phyloP scores from a whole-genome alignment of 1,284 basidiomycete genomes.

The Fomitopsis schrenkii region DNA sequence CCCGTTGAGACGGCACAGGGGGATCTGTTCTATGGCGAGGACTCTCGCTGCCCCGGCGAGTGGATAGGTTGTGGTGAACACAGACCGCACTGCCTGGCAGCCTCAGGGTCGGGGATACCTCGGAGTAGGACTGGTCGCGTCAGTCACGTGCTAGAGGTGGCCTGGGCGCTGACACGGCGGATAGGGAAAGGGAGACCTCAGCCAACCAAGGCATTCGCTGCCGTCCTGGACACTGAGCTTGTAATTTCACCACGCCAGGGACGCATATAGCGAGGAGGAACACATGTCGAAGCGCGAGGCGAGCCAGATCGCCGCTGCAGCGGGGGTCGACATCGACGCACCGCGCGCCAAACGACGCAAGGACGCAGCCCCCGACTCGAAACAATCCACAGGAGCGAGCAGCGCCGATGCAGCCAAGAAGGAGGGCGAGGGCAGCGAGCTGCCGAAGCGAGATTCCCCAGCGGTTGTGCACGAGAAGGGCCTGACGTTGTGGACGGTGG shows the following conservation, averaged over 20 bases:
- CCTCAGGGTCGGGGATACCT: too few species aligned
- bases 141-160: conserved; percentile 19
- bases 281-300: conserved; percentile 68
- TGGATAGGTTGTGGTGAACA: too few species aligned
- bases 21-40: too few species aligned
- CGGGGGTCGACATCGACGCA: conserved; percentile 50
- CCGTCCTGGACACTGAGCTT: conserved; percentile 10
- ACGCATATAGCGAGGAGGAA: conserved; percentile 1
- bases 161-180: conserved; percentile 3
- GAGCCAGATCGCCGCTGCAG: conserved; percentile 38
- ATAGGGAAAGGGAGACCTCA: conserved; percentile 8
- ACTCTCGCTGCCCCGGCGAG: too few species aligned
- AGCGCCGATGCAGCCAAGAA: conserved; percentile 22
- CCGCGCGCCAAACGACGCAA: conserved; percentile 69
- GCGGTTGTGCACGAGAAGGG: conserved; percentile 55
- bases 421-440: conserved; percentile 14
- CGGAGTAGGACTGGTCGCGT: conserved; percentile 7
- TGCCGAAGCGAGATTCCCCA: conserved; percentile 28
- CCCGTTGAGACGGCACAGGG: too few species aligned
- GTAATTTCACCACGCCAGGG: background rate
- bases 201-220: conserved; percentile 13
- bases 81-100: too few species aligned
- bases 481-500: conserved; percentile 62
- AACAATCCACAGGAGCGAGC: conserved; percentile 14
- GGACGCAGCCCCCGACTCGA: conserved; percentile 35